phyloP scores from a whole-genome alignment of 208 protist species.

The Histomonas meleagridis region DNA sequence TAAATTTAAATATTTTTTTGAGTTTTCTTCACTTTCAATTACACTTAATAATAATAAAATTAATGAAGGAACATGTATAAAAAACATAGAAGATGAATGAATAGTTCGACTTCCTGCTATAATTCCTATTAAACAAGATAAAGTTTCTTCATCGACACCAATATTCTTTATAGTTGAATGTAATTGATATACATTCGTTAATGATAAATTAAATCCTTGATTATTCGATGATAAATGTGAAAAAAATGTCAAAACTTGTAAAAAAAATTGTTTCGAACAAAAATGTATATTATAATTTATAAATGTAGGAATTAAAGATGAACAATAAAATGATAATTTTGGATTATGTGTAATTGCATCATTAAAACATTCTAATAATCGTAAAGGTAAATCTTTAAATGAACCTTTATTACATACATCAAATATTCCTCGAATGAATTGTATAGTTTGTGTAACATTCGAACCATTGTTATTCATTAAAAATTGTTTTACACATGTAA shows the following conservation, averaged over 20 bases:
- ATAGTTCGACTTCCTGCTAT: not conserved
- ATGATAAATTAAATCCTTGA: not conserved
- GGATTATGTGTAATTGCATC: not conserved
- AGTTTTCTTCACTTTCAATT: not conserved
- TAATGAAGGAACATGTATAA: not conserved
- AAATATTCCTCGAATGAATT: slow-evolving; percentile 25
- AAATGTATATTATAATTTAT: not conserved
- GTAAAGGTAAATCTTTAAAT: not conserved
- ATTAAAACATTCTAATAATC: not conserved
- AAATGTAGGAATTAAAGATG: too few species aligned
- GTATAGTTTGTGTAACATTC: not conserved
- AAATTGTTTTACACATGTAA: not conserved
- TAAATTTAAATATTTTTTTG: not conserved
- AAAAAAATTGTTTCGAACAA: not conserved
- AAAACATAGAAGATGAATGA: not conserved
- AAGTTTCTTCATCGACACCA: not conserved
- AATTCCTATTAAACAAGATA: not conserved
- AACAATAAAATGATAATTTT: not conserved
- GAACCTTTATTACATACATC: not conserved
- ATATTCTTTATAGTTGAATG: not conserved
- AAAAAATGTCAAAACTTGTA: not conserved
- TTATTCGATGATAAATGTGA: not conserved
- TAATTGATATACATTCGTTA: not conserved
- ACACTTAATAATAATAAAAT: not conserved
- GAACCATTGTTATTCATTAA: not conserved